Base-by-base conservation (phyloP, 257 asterid genomes). In the Leptodermis oblonga region DNA sequence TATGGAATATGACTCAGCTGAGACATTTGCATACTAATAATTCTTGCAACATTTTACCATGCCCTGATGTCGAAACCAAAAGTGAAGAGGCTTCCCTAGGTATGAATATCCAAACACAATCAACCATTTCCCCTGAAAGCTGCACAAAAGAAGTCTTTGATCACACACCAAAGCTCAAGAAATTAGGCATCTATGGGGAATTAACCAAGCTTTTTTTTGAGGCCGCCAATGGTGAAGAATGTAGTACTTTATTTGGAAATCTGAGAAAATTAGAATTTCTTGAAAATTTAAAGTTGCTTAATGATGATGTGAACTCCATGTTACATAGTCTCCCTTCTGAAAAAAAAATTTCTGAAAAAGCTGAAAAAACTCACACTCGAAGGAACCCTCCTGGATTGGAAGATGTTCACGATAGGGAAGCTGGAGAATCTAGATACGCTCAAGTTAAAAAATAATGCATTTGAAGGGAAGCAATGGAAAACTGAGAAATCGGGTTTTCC, bases 211-310 rank as follows among this genome's bases (percentile, higher is more conserved):
- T 70, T 20, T n/a, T n/a, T n/a, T 3, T 76, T 17, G 36, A 37
- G 17, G 62, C n/a, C n/a, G n/a, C n/a, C n/a, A n/a, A n/a, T n/a
- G n/a, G n/a, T n/a, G n/a, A n/a, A n/a, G n/a, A n/a, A n/a, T n/a
- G n/a, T n/a, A n/a, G n/a, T n/a, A n/a, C n/a, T n/a, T n/a, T 37
- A 23, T n/a, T 7, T 0, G 36, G 30, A 15, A 9, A 52, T 13
- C 59, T 52, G 30, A 81, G 74, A 62, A 71, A 77, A 66, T 39
- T 88, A 34, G 67, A 75, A 5, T 72, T 60, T 36, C 85, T 88
- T 15, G 88, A 86, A 43, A 84, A 73, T 70, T 31, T 86, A 52
- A 82, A 80, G 81, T 59, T 88, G 18, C 1, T 75, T 30, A 86
- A 82, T 26, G 88, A 82, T 22, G 88, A 74, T 4, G 73, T 67